These are phyloP conservation scores for Lagerstroemia fauriei DNA, from an alignment of 441 rosid species.

Conservation along the genomic window DNA sequence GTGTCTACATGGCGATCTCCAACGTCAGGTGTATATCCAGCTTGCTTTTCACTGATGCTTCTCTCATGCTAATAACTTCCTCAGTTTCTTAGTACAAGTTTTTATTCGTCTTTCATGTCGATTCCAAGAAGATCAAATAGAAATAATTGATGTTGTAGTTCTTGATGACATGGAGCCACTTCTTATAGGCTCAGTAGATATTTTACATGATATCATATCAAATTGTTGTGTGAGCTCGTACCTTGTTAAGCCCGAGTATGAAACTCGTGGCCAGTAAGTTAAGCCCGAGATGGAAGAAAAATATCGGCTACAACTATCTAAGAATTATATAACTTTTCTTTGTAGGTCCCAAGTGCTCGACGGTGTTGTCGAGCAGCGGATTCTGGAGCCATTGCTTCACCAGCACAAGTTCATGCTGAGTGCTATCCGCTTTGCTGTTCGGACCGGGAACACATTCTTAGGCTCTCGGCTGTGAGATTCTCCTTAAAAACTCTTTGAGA, in stretches of 20 bases:
- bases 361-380: conserved; percentile 29
- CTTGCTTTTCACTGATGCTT: not conserved
- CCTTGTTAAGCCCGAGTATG: too few species aligned
- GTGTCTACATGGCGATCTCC: conserved; percentile 83
- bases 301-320: too few species aligned
- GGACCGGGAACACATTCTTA: conserved; percentile 29
- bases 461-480: conserved; percentile 27
- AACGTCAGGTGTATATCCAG: conserved; percentile 59
- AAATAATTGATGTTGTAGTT: not conserved
- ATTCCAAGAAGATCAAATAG: not conserved
- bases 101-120: not conserved
- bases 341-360: conserved; percentile 31
- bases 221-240: too few species aligned
- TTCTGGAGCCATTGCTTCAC: conserved; percentile 29
- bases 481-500: not conserved
- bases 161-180: too few species aligned
- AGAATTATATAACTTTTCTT: not conserved
- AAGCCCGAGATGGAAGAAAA: too few species aligned
- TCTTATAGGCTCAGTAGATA: too few species aligned
- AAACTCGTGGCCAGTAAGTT: too few species aligned
- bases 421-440: conserved; percentile 24
- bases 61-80: not conserved
- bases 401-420: conserved; percentile 28
- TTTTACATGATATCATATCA: too few species aligned
- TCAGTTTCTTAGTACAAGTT: too few species aligned